phyloP scores from a whole-genome alignment of 2,329 filamentous ascomycete genomes.

The Lecanicillium sp. region DNA sequence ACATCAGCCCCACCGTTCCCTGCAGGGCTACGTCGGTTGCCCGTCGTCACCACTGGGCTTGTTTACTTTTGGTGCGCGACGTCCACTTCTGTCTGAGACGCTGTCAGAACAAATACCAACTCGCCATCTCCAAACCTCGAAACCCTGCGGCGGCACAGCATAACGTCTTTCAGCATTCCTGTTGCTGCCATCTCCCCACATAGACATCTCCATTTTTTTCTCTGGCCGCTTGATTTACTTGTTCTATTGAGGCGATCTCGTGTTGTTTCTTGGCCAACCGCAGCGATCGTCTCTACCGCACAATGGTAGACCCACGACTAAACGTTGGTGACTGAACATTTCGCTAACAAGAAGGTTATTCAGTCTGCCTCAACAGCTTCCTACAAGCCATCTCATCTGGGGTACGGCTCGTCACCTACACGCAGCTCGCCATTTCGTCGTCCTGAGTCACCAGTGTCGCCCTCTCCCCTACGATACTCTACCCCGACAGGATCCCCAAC shows the following conservation, averaged over 20 bases:
- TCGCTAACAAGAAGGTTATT: neutral
- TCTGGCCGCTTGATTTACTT: neutral
- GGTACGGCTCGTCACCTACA: constrained; percentile 54
- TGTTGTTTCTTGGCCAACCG: constrained; percentile 9
- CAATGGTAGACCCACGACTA: constrained; percentile 9
- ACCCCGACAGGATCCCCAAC: constrained; percentile 57
- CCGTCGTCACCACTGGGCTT: neutral
- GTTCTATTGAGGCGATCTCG: neutral
- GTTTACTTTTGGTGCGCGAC: constrained; percentile 1
- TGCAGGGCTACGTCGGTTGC: constrained; percentile 6
- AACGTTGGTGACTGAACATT: too few species aligned
- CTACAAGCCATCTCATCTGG: constrained; percentile 65
- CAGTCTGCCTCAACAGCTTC: constrained; percentile 15
- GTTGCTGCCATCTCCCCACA: neutral
- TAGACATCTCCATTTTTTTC: constrained; percentile 4
- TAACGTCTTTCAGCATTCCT: constrained; percentile 1
- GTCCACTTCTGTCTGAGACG: neutral
- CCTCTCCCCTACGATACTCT: constrained; percentile 54
- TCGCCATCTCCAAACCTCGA: neutral
- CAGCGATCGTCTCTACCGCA: constrained; percentile 3
- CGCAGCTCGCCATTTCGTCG: constrained; percentile 58
- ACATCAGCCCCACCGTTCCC: neutral
- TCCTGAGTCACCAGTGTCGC: constrained; percentile 55
- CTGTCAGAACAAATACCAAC: neutral
- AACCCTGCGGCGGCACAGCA: neutral